These are phyloP conservation scores for Coemansia sp. DNA, from an alignment of 192 early-diverging fungal species.

Conservation along the genomic window DNA sequence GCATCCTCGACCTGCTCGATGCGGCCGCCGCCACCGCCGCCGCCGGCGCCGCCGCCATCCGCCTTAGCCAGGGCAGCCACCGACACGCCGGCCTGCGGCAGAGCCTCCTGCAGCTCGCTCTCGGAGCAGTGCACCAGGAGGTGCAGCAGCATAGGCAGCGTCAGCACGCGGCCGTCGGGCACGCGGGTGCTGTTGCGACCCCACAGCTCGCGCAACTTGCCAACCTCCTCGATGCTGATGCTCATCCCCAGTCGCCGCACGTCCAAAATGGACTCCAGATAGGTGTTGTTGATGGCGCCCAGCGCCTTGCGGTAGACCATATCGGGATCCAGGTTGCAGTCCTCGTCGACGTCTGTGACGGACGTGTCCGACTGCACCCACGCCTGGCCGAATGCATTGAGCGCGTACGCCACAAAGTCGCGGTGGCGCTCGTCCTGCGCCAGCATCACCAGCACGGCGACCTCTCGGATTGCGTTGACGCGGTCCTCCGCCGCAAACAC, in stretches of 20 bases:
- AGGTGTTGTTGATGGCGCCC: constrained; percentile 39
- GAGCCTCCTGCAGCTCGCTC: constrained; percentile 36
- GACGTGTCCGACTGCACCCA: constrained; percentile 34
- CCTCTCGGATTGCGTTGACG: constrained; percentile 35
- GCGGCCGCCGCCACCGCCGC: constrained; percentile 25
- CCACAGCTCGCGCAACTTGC: constrained; percentile 40
- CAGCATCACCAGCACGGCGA: constrained; percentile 43
- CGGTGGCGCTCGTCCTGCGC: constrained; percentile 41
- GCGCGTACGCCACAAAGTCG: constrained; percentile 32
- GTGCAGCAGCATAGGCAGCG: constrained; percentile 50
- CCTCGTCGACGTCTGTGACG: constrained; percentile 34
- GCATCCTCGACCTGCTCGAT: constrained; percentile 52
- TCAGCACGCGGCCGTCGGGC: constrained; percentile 29
- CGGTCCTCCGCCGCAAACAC: constrained; percentile 41
- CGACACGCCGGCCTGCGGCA: constrained; percentile 45
- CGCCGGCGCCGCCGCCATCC: constrained; percentile 21
- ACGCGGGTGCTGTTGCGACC: constrained; percentile 26
- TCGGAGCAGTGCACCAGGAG: constrained; percentile 49
- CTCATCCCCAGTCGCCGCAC: constrained; percentile 48
- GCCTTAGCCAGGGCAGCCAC: constrained; percentile 41
- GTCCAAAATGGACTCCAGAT: constrained; percentile 42
- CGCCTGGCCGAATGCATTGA: constrained; percentile 31
- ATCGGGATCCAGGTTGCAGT: constrained; percentile 50
- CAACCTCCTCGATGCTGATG: constrained; percentile 43
- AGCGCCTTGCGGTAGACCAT: constrained; percentile 51